Percentiles rank a stretch among this genome's conserved stretches.
These are phyloP conservation scores for Umbelopsis sp. DNA, from an alignment of 192 early-diverging fungal species.

Conservation along the genomic window DNA sequence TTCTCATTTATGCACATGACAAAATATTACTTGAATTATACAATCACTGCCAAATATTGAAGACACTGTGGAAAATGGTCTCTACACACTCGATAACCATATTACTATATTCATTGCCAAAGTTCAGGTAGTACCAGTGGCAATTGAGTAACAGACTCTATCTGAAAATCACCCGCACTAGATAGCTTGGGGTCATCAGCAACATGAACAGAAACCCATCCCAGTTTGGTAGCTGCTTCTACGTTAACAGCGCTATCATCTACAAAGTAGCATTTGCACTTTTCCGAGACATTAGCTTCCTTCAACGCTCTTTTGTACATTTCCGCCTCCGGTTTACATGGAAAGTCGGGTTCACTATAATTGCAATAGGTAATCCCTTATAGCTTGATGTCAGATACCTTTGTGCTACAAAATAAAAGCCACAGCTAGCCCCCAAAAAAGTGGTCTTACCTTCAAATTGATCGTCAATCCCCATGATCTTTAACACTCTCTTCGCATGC, in stretches of 20 bases:
- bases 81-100: too few relatives aligned
- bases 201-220: conserved; percentile 54
- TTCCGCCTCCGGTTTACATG: conserved; percentile 67
- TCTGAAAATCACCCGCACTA: conserved; percentile 59
- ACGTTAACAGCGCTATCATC: conserved; percentile 76
- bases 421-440: not conserved
- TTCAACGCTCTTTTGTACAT: conserved; percentile 66
- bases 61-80: too few relatives aligned
- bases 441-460: conserved; percentile 63
- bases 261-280: conserved; percentile 69
- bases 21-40: too few relatives aligned
- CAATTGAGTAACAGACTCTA: conserved; percentile 62
- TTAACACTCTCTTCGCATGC: conserved; percentile 72
- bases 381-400: conserved; percentile 58
- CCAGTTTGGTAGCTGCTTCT: conserved; percentile 55
- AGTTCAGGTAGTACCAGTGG: conserved; percentile 62
- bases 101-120: conserved; percentile 36
- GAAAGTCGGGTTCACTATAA: conserved; percentile 67
- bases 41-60: too few relatives aligned
- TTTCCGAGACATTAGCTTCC: conserved; percentile 62
- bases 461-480: conserved; percentile 63
- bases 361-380: conserved; percentile 77
- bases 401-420: not conserved
- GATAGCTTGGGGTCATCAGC: conserved; percentile 46
- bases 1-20: too few relatives aligned